Base-by-base conservation (phyloP, 495 filamentous ascomycete species). In the Hypoxylon crocopeplum region DNA sequence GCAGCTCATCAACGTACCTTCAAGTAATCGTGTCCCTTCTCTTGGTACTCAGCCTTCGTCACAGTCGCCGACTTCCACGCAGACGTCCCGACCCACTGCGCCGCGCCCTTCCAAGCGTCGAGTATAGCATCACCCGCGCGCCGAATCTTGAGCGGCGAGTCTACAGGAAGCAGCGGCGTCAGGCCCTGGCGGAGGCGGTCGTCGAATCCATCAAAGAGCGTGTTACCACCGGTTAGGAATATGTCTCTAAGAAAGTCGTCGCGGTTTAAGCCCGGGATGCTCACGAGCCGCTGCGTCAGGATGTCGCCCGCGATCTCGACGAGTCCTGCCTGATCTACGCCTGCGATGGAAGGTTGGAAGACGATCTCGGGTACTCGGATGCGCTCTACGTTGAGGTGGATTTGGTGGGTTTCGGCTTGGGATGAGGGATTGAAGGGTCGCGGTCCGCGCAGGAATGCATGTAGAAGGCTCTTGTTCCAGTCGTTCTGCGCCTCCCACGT, bases 301-400 rank as follows among this genome's bases (percentile, higher is more conserved):
- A 98, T 93, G 56, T 91, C 89, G 4, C 88, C 87, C 0, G 89
- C 89, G 41, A 97, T 92, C 73, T 98, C 93, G 16, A 95, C 79
- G 15, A 98, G 80, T 16, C 94, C 94, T 0, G 93, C 92, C 72
- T 98, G 94, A 68, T 98, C 94, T 29, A 98, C 79, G 2, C 94
- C 94, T 1, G 95, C 94, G 66, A 98, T 97, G 10, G 79, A 77
- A 0, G 94, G 94, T 70, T 97, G 91, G 76, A 97, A 98, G 10
- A 97, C 83, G 11, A 98, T 88, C 75, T 98, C 94, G 2, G 94
- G 95, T 0, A 97, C 92, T 19, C 94, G 89, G 69, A 98, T 97
- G 22, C 95, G 86, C 77, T 98, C 94, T 37, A 98, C 89, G 68
- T 98, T 98, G 32, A 98, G 82, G 70, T 98, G 94, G 29, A 98